Conservation (phyloP, 306 rosid species). For the Medicago arabica region DNA sequence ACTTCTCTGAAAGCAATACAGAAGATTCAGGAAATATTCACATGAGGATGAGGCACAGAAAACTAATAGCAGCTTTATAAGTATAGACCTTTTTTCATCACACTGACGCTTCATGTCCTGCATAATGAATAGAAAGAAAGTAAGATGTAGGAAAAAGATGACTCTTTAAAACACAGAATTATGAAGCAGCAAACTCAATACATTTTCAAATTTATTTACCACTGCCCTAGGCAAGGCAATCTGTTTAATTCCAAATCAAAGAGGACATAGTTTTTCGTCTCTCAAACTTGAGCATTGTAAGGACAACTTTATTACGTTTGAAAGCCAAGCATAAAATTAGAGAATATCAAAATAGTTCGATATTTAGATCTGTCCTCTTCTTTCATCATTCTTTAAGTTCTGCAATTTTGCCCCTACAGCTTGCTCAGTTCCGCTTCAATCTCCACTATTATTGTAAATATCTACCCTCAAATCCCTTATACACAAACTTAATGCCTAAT, state of each 20-base stretch:
- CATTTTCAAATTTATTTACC: constrained; percentile 25
- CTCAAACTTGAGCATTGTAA: constrained; percentile 31
- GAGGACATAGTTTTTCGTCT: constrained; percentile 27
- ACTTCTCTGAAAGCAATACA: constrained; percentile 67
- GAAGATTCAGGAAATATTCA: constrained; percentile 49
- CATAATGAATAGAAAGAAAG: constrained; percentile 43
- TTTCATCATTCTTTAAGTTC: constrained; percentile 11
- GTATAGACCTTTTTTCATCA: constrained; percentile 75
- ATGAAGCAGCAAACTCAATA: constrained; percentile 24
- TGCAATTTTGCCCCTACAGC: constrained; percentile 13
- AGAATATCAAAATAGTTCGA: constrained; percentile 8
- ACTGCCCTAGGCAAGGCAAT: constrained; percentile 31
- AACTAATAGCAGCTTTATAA: constrained; percentile 27
- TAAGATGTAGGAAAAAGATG: constrained; percentile 40
- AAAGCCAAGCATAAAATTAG: constrained; percentile 21
- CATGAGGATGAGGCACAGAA: constrained; percentile 23
- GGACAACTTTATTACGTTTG: background rate
- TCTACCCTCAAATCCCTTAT: constrained; percentile 26
- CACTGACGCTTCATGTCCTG: constrained; percentile 97
- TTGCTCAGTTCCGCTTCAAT: constrained; percentile 28
- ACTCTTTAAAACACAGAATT: constrained; percentile 23
- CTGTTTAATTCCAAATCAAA: constrained; percentile 12
- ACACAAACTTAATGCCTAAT: background rate
- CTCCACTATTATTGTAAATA: constrained; percentile 1
- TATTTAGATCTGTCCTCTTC: constrained; percentile 28